Conservation (phyloP, 805 yeast genomes). For the Candida nemodendra region DNA sequence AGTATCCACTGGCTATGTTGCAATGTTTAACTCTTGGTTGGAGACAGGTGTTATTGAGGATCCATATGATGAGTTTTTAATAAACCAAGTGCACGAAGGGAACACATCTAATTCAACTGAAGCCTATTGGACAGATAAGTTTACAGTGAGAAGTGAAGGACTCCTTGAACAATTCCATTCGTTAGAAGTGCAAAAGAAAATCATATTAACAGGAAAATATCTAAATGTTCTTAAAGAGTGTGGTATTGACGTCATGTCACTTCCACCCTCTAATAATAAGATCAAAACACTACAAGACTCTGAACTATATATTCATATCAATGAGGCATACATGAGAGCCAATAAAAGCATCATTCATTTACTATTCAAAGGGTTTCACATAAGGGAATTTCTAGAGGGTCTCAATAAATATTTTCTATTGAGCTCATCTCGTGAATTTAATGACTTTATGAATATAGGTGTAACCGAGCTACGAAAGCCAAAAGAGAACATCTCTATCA, state of each 20-base stretch:
- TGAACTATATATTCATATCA: constrained; percentile 50
- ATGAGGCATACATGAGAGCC: constrained; percentile 64
- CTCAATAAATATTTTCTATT: constrained; percentile 61
- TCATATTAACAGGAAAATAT: constrained; percentile 82
- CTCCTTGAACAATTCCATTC: constrained; percentile 62
- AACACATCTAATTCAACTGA: constrained; percentile 37
- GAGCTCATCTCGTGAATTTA: constrained; percentile 49
- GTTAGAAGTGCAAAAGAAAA: constrained; percentile 55
- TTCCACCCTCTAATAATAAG: constrained; percentile 3
- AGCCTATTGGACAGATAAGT: constrained; percentile 73
- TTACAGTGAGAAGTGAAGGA: constrained; percentile 71
- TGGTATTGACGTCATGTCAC: constrained; percentile 38
- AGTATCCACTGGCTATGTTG: constrained; percentile 61
- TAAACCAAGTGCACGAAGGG: constrained; percentile 39
- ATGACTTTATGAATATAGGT: constrained; percentile 50
- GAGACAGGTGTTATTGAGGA: constrained; percentile 71
- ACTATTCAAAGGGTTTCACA: constrained; percentile 57
- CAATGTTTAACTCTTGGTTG: constrained; percentile 79
- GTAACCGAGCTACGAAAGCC: constrained; percentile 50
- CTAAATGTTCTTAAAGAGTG: constrained; percentile 69
- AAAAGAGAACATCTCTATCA: constrained; percentile 23
- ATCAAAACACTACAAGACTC: constrained; percentile 31
- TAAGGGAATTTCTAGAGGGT: constrained; percentile 44
- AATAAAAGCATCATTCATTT: constrained; percentile 58
- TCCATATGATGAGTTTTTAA: constrained; percentile 77